Base-by-base conservation (phyloP, 768 basidiomycete species). In the Tephrocybe sp. region DNA sequence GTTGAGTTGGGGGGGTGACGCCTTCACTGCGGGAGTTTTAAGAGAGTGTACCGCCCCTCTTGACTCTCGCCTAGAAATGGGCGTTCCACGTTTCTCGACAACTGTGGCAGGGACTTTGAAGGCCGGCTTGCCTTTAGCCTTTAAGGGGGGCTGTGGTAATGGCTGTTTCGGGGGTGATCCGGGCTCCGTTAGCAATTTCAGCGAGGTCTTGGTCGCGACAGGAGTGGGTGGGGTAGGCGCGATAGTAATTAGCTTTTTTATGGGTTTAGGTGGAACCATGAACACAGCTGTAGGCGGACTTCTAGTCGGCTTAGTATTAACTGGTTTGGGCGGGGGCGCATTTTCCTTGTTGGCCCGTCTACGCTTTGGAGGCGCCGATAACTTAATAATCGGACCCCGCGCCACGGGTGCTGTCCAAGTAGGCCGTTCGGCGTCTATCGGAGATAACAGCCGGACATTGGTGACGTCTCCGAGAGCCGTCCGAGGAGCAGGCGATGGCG, bases 51-150 rank as follows among this genome's bases (percentile, higher is more conserved):
- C n/a, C n/a, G n/a, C n/a, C n/a, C 13, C 26, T 5, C n/a, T 40
- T 40, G 24, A 16, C 21, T 12, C 13, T 2, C 18, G 21, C 7
- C 21, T 15, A 5, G 2, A 11, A 22, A 8, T 15, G 16, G 13
- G 0, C n/a, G n/a, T 2, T 26, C 16, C 16, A 15, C 8, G 21
- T 7, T n/a, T 13, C 19, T 40, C 30, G 12, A 24, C 4, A 1
- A 44, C 42, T 26, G 44, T 51, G n/a, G 18, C 41, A 1, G 40
- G 41, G 9, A 49, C 49, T 15, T 42, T 49, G 19, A 43, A 49
- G 0, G 41, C 34, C 3, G 49, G 41, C 19, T 34, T 49, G 26
- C 8, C 25, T 15, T 42, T 42, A 0, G 41, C 24, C 25, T n/a
- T n/a, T n/a, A n/a, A n/a, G n/a, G n/a, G n/a, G n/a, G n/a, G n/a